Percentiles rank a stretch among this genome's conserved stretches.
Conservation (phyloP, 164 flowering plant species). For the Vitis labrusca region DNA sequence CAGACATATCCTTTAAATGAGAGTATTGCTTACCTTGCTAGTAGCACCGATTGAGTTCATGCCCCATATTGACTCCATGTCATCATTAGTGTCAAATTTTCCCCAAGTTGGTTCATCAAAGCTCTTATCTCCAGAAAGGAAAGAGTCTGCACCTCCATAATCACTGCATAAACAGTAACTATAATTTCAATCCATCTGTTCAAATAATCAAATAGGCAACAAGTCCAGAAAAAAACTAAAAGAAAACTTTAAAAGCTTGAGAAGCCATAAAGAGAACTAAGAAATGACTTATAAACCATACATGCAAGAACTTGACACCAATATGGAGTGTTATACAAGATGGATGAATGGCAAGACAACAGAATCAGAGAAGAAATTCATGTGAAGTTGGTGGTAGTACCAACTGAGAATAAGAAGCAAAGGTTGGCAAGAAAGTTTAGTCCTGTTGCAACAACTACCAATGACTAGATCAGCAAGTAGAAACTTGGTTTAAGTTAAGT, state of each 20-base stretch:
- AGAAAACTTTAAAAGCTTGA: too few species aligned
- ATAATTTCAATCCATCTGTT: too few species aligned
- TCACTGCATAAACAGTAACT: constrained; percentile 49
- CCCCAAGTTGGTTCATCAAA: constrained; percentile 61
- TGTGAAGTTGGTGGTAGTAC: background rate
- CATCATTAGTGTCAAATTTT: constrained; percentile 47
- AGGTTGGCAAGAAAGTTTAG: background rate
- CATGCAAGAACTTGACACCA: too few species aligned
- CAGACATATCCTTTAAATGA: background rate
- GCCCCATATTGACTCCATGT: constrained; percentile 56
- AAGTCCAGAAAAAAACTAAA: too few species aligned
- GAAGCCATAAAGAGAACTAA: too few species aligned
- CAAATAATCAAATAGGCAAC: too few species aligned
- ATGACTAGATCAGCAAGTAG: too few species aligned
- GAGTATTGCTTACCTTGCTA: constrained; percentile 33
- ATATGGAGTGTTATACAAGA: background rate
- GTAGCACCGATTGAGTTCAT: constrained; percentile 17
- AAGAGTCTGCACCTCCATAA: constrained; percentile 57
- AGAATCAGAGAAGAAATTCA: background rate
- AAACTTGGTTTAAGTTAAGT: background rate
- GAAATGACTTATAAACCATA: too few species aligned
- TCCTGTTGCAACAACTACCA: too few species aligned
- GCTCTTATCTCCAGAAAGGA: constrained; percentile 43
- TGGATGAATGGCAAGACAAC: background rate
- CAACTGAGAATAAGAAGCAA: background rate